Percentiles rank a stretch among this genome's conserved stretches.
phyloP scores from a whole-genome alignment of 345 rosid species.

The Excoecaria agallocha region DNA sequence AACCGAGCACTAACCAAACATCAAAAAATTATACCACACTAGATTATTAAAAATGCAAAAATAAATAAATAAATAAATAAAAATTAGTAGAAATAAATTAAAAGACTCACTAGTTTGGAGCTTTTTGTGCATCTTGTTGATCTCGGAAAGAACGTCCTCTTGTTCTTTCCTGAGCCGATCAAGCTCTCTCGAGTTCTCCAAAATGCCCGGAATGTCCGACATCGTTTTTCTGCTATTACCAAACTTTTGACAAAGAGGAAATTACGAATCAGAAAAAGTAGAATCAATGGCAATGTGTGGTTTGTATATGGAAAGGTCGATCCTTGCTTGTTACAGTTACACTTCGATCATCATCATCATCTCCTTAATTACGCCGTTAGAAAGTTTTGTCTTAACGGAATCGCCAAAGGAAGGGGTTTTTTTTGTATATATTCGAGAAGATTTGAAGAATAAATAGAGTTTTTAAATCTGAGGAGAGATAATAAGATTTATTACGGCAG shows the following conservation, averaged over 20 bases:
- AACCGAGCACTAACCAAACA: slow-evolving; percentile 3
- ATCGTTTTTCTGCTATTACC: slow-evolving; percentile 20
- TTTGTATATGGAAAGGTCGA: neutral
- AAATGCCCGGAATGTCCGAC: slow-evolving; percentile 65
- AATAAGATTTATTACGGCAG: too few species aligned
- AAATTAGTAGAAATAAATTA: neutral
- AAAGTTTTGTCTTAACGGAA: neutral
- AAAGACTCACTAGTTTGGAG: slow-evolving; percentile 61
- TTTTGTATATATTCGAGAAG: neutral
- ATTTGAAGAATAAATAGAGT: too few species aligned
- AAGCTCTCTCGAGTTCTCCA: slow-evolving; percentile 75
- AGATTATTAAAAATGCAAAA: neutral
- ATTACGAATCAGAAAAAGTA: neutral
- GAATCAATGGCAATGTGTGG: neutral
- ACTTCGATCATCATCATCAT: slow-evolving; percentile 1
- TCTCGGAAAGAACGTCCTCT: slow-evolving; percentile 58
- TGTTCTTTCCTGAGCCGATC: slow-evolving; percentile 84
- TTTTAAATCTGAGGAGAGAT: too few species aligned
- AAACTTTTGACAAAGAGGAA: neutral
- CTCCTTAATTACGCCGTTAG: neutral
- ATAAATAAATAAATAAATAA: neutral
- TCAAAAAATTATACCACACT: neutral
- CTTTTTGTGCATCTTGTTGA: slow-evolving; percentile 85
- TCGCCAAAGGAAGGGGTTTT: neutral
- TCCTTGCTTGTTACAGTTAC: neutral